phyloP scores from a whole-genome alignment of 306 rosid species.

The Corylus americana region DNA sequence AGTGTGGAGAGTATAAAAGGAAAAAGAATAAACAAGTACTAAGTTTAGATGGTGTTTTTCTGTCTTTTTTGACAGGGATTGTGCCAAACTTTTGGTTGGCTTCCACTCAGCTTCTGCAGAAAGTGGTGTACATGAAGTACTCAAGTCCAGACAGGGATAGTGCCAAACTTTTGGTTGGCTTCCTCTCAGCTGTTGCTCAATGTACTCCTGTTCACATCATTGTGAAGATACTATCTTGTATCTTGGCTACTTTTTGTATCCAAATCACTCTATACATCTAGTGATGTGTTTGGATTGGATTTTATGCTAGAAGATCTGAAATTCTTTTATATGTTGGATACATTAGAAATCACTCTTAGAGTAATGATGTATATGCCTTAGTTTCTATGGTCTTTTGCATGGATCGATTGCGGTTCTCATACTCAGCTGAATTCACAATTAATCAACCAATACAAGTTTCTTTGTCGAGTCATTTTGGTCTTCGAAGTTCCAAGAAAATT shows the following conservation, averaged over 20 bases:
- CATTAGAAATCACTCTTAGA: background rate
- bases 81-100: constrained; percentile 36
- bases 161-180: constrained; percentile 33
- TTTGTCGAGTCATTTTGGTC: background rate
- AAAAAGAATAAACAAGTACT: background rate
- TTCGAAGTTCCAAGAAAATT: background rate
- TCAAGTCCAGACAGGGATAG: constrained; percentile 41
- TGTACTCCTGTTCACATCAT: constrained; percentile 10
- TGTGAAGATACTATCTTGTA: background rate
- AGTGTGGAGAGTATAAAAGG: background rate
- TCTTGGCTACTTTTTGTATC: background rate
- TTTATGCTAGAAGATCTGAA: background rate
- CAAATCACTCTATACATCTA: background rate
- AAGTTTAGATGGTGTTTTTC: background rate
- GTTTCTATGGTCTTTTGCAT: background rate
- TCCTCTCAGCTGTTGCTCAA: constrained; percentile 24
- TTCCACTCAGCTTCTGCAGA: constrained; percentile 22
- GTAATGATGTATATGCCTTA: background rate
- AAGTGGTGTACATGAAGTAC: constrained; percentile 9
- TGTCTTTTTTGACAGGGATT: constrained; percentile 35
- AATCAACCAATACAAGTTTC: background rate
- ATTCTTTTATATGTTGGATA: background rate
- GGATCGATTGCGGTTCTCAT: background rate
- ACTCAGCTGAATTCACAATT: background rate
- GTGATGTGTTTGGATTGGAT: background rate